Conservation (phyloP, 495 filamentous ascomycete species). For the Diplogelasinospora grovesii region DNA sequence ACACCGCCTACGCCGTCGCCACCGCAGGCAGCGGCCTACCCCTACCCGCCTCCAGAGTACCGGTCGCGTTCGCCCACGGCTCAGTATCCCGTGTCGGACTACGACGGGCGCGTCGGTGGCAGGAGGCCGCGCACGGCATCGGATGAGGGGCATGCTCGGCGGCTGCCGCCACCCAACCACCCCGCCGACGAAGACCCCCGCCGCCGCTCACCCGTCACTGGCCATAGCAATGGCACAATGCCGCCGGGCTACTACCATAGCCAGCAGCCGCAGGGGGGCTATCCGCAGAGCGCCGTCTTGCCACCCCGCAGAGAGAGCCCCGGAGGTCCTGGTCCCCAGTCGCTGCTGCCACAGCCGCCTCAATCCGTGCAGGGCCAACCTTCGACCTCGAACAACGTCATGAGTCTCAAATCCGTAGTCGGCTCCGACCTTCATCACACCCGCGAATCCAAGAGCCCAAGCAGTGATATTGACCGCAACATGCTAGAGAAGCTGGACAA, state of each 20-base stretch:
- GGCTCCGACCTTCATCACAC: constrained; percentile 14
- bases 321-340: constrained; percentile 6
- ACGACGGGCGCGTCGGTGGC: constrained; percentile 28
- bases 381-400: constrained; percentile 23
- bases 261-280: constrained; percentile 20
- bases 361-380: constrained; percentile 1
- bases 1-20: too few species aligned
- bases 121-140: constrained; percentile 27
- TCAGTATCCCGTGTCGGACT: constrained; percentile 33
- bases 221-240: constrained; percentile 34
- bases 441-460: constrained; percentile 6
- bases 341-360: constrained; percentile 8
- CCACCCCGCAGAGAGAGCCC: constrained; percentile 25
- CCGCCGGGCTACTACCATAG: constrained; percentile 25
- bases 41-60: constrained; percentile 17
- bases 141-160: constrained; percentile 36
- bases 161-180: constrained; percentile 40
- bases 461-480: constrained; percentile 34
- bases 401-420: constrained; percentile 42
- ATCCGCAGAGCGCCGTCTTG: constrained; percentile 16
- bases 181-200: constrained; percentile 37
- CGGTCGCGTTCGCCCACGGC: constrained; percentile 23
- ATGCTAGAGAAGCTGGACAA: constrained; percentile 37
- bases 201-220: constrained; percentile 40
- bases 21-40: constrained; percentile 10